Evolutionary conservation across 345 rosid genomes (phyloP), one percentile per base, ranked within the genome.

Genomic region (Brassica carinata): DNA sequence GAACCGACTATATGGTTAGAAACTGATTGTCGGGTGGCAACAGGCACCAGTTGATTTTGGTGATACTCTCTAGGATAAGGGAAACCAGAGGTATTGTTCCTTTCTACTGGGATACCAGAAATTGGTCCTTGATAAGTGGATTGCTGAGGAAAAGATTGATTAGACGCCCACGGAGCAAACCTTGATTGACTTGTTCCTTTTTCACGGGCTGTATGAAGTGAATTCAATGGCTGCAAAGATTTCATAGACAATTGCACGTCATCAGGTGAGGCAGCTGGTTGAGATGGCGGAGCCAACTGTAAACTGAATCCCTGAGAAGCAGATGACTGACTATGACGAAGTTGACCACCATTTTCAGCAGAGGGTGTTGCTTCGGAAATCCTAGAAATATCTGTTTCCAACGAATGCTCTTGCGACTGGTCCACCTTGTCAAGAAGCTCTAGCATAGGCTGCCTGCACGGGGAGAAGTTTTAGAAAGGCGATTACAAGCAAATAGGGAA

Each of bases 381-480:
- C 82, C 88, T 85, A 38, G 87, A 83, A 64, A 87, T 67, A 65
- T 82, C 85, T 59, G 84, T 68, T 73, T 84, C 86, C 73, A 82
- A 75, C 58, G 84, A 85, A 74, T 61, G 82, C 53, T 89, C 92
- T 75, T 80, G 76, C 33, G 92, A 78, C 51, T 87, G 90, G 81
- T 93, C 93, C 81, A 93, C 92, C 89, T 95, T 95, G 81, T 89
- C 89, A 82, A 93, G 91, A 81, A 93, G 98, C 84, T 95, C 96
- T 75, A 93, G 89, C 96, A 95, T 90, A 76, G 92, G 87, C 83
- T 90, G 90, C 84, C 97, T 93, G 89, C 85, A 80, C n/a, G 59
- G 36, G 31, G 63, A 45, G 72, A 69, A 51, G 59, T 6, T 4
- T 75, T 48, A 38, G 69, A 68, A 53, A 69, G 40, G 57, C 26